phyloP scores from a whole-genome alignment of 2,329 filamentous ascomycete genomes.

The Curvularia lunata region DNA sequence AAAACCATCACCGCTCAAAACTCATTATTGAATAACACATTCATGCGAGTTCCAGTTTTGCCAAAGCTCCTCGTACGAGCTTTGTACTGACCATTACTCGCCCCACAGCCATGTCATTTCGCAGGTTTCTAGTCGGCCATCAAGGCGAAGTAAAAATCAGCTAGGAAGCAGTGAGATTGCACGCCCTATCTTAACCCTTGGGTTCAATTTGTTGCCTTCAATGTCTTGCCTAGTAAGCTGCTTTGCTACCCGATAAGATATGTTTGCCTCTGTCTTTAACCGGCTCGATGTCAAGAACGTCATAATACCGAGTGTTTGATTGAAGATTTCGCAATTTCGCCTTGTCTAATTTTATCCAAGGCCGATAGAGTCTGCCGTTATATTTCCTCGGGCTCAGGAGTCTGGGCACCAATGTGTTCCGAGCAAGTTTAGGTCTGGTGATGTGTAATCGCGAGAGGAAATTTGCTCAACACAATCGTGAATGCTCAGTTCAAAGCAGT shows the following conservation, averaged over 20 bases:
- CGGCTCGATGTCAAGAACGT: background rate
- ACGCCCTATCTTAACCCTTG: background rate
- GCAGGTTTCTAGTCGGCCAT: background rate
- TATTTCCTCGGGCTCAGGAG: background rate
- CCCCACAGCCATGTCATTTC: background rate
- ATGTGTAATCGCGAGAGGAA: background rate
- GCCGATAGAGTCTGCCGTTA: background rate
- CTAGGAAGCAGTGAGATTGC: background rate
- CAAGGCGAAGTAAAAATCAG: background rate
- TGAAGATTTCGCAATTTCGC: background rate
- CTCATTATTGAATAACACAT: background rate
- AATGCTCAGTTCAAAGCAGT: background rate
- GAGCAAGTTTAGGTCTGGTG: background rate
- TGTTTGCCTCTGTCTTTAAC: background rate
- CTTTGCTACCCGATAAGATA: background rate
- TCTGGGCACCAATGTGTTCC: background rate
- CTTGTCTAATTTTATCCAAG: background rate
- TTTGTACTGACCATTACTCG: background rate
- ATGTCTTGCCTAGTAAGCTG: background rate
- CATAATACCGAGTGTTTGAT: background rate
- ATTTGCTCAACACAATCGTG: background rate
- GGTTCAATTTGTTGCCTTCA: background rate
- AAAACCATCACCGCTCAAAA: background rate
- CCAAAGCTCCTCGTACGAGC: background rate
- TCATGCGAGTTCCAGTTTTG: background rate